Evolutionary conservation across 176 grass and related monocot genomes (phyloP).

Genomic region (Puya raimondii): DNA sequence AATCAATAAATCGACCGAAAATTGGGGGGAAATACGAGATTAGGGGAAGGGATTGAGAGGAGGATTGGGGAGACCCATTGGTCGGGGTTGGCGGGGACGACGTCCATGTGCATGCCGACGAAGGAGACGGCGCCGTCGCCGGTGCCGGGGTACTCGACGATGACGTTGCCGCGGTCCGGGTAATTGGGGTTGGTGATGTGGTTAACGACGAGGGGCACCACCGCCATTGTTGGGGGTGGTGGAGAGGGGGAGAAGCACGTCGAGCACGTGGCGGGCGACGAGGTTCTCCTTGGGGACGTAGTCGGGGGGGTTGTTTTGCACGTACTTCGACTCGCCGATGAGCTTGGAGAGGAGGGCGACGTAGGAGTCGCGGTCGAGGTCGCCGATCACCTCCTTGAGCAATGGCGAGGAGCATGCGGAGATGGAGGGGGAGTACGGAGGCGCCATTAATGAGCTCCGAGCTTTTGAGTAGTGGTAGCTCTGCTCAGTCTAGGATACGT

Average conservation of each 20-base stretch:
- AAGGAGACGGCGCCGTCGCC: conserved; percentile 57
- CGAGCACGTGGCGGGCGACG: conserved; percentile 74
- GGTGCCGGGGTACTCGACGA: conserved; percentile 81
- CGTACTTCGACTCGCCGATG: conserved; percentile 61
- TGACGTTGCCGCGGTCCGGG: conserved; percentile 62
- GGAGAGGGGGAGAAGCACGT: conserved; percentile 27
- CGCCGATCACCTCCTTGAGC: conserved; percentile 43
- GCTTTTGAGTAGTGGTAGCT: no score
- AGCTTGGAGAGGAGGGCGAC: conserved; percentile 62
- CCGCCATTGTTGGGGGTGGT: background rate
- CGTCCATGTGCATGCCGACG: conserved; percentile 98
- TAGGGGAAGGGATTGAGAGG: no score
- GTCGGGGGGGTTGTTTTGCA: conserved; percentile 88
- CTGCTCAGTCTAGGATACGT: no score
- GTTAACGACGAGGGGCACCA: conserved; percentile 49
- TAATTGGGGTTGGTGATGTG: conserved; percentile 38
- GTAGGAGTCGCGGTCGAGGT: conserved; percentile 58
- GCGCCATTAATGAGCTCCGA: conserved; percentile 32
- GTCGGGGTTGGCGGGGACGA: conserved; percentile 60
- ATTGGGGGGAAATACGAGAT: background rate
- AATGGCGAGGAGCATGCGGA: background rate
- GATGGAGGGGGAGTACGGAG: conserved; percentile 11
- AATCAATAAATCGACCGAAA: background rate
- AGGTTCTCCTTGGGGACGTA: conserved; percentile 65
- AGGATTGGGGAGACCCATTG: conserved; percentile 43